Evolutionary conservation across 2,329 filamentous ascomycete genomes (phyloP).

Genomic region (Aspergillus fischeri): DNA sequence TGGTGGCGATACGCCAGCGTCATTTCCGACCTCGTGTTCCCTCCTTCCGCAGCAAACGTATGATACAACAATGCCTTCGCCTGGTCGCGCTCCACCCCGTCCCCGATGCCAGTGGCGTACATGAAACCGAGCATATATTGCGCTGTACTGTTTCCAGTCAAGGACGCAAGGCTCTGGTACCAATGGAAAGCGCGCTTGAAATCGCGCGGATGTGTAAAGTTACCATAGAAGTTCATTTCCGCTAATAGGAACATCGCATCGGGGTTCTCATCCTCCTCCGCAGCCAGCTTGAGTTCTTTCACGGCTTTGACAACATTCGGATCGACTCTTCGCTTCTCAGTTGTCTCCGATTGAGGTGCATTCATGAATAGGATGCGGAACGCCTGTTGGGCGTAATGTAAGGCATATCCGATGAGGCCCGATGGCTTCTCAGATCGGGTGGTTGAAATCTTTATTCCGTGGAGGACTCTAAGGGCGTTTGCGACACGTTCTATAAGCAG

Average conservation of each 20-base stretch:
- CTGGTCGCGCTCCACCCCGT: constrained; percentile 76
- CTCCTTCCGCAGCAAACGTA: constrained; percentile 82
- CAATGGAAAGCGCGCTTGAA: constrained; percentile 73
- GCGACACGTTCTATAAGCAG: constrained; percentile 28
- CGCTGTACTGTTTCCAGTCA: constrained; percentile 83
- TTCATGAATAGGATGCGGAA: constrained; percentile 65
- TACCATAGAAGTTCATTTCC: constrained; percentile 95
- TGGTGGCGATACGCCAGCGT: constrained; percentile 83
- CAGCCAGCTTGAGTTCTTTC: constrained; percentile 55
- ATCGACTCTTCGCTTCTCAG: constrained; percentile 29
- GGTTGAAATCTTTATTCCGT: constrained; percentile 22
- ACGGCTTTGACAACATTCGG: constrained; percentile 54
- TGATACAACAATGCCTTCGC: constrained; percentile 91
- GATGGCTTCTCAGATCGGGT: constrained; percentile 45
- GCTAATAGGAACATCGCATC: constrained; percentile 87
- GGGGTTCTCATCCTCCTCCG: constrained; percentile 51
- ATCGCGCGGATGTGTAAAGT: constrained; percentile 81
- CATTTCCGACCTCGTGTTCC: constrained; percentile 86
- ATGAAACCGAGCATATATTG: constrained; percentile 95
- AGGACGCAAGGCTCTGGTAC: constrained; percentile 71
- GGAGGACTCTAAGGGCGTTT: constrained; percentile 28
- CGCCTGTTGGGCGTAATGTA: constrained; percentile 59
- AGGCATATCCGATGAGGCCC: constrained; percentile 53
- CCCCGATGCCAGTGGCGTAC: constrained; percentile 88
- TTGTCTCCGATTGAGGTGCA: constrained; percentile 48